phyloP scores from a whole-genome alignment of 164 flowering plant genomes.

The Warburgia ugandensis region DNA sequence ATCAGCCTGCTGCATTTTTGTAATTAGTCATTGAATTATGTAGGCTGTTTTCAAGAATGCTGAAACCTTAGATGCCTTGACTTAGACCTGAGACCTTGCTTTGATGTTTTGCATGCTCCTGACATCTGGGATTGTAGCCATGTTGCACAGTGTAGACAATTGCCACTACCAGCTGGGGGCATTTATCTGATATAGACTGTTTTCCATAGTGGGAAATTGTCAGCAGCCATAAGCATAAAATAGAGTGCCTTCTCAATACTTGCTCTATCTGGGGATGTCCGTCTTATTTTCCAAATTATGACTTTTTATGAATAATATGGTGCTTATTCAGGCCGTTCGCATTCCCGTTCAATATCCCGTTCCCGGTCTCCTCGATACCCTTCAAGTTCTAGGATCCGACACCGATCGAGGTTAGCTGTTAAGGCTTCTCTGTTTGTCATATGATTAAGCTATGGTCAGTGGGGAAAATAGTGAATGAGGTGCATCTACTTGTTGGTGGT shows the following conservation, averaged over 20 bases:
- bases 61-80: not conserved
- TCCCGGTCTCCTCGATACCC: conserved; percentile 55
- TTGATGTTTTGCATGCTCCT: too few species aligned
- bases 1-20: not conserved
- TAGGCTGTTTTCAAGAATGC: not conserved
- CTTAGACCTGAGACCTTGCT: too few species aligned
- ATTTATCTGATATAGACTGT: too few species aligned
- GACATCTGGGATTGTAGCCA: too few species aligned
- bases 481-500: not conserved
- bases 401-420: conserved; percentile 57
- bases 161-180: too few species aligned
- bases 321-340: conserved; percentile 14
- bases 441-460: not conserved
- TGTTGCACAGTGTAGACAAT: too few species aligned
- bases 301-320: not conserved
- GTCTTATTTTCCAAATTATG: not conserved
- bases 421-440: not conserved
- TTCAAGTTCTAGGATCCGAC: conserved; percentile 50
- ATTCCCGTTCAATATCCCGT: conserved; percentile 36
- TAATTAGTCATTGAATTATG: not conserved
- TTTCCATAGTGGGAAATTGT: too few species aligned
- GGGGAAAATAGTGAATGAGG: not conserved
- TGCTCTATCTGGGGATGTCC: not conserved
- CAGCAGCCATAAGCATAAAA: too few species aligned
- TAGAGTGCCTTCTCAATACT: not conserved